A percentile compares a stretch with the other conserved stretches of the same genome.
phyloP scores from a whole-genome alignment of 768 basidiomycete species.

The Xerocomellus dryophilus region DNA sequence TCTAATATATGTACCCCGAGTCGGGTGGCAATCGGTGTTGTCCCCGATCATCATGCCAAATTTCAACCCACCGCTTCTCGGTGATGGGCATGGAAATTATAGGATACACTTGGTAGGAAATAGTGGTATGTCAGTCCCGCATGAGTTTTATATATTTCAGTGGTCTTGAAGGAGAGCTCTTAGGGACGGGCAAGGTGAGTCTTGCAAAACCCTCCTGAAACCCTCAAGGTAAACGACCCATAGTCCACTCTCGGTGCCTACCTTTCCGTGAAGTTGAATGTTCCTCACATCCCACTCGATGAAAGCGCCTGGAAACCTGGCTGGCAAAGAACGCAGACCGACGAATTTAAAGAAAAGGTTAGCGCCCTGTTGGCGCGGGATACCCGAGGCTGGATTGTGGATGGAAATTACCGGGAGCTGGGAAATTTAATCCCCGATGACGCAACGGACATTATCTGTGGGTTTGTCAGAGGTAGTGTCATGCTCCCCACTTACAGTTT shows the following conservation, averaged over 20 bases:
- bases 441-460: constrained; percentile 55
- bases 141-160: not conserved
- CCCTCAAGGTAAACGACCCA: not conserved
- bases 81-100: constrained; percentile 46
- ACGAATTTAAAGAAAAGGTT: constrained; percentile 26
- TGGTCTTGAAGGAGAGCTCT: not conserved
- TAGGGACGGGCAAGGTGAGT: constrained; percentile 43
- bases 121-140: constrained; percentile 38
- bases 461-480: constrained; percentile 11
- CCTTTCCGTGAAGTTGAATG: constrained; percentile 41
- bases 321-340: constrained; percentile 36
- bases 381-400: constrained; percentile 50
- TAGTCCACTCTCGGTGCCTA: constrained; percentile 49
- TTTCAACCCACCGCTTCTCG: constrained; percentile 30
- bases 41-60: constrained; percentile 17
- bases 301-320: constrained; percentile 47
- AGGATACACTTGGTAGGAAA: constrained; percentile 52
- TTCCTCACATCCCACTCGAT: constrained; percentile 50
- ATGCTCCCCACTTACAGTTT: not conserved
- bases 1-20: no score
- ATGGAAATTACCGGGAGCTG: constrained; percentile 43
- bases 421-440: constrained; percentile 36
- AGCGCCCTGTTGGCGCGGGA: constrained; percentile 24
- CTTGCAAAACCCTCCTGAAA: no score
- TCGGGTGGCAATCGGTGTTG: no score